Evolutionary conservation across 352 stramenopile genomes (phyloP).

Genomic region (Thraustochytrium sp.): DNA sequence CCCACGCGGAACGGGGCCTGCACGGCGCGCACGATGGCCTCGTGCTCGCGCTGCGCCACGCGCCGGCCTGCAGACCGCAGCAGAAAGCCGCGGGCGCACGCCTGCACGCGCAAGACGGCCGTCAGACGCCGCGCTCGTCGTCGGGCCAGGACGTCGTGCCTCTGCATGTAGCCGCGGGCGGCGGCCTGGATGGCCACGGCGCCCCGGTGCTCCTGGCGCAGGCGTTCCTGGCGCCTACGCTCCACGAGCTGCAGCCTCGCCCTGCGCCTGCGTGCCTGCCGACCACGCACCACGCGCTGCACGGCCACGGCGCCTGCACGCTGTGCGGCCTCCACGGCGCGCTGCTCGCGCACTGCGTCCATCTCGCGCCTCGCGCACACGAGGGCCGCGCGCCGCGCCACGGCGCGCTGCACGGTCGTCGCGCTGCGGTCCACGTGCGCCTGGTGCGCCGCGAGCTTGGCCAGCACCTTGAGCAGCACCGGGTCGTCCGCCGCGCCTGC

Average conservation of each 20-base stretch:
- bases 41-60: background rate
- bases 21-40: background rate
- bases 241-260: background rate
- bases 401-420: background rate
- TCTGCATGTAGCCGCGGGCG: background rate
- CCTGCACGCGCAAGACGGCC: background rate
- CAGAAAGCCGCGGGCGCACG: background rate
- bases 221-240: background rate
- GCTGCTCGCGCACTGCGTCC: background rate
- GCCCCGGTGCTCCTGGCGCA: background rate
- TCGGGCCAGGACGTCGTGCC: background rate
- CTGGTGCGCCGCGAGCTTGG: background rate
- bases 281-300: background rate
- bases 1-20: background rate
- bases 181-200: background rate
- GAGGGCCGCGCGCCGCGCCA: background rate
- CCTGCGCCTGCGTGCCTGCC: background rate
- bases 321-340: background rate
- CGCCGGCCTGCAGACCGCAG: constrained; percentile 21
- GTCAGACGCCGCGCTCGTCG: background rate
- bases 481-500: background rate
- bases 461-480: background rate
- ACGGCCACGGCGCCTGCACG: background rate
- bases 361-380: background rate
- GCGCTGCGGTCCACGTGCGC: background rate